These are phyloP conservation scores for Alternaria sp. DNA, from an alignment of 2,329 filamentous ascomycete genomes.

Conservation along the genomic window DNA sequence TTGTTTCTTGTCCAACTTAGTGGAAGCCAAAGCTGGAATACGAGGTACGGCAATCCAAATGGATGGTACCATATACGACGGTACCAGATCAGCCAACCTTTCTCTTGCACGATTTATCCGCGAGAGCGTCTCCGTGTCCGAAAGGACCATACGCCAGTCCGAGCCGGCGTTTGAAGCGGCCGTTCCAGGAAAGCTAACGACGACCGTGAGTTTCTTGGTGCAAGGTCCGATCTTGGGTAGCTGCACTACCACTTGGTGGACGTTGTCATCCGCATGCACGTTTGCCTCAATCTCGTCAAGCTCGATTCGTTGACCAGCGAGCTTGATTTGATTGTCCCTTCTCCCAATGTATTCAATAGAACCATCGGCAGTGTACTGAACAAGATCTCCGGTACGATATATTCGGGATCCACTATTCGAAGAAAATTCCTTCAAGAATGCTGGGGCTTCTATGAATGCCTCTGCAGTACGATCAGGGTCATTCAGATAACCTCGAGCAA, in stretches of 20 bases:
- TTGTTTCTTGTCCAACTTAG: conserved; percentile 45
- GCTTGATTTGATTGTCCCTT: conserved; percentile 47
- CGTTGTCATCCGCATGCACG: conserved; percentile 32
- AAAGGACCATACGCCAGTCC: conserved; percentile 42
- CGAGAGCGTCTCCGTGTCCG: conserved; percentile 37
- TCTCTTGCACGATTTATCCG: conserved; percentile 45
- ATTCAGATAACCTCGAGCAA: conserved; percentile 46
- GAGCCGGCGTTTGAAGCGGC: conserved; percentile 25
- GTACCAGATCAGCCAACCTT: conserved; percentile 35
- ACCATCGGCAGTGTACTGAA: conserved; percentile 40
- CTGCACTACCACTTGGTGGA: conserved; percentile 55
- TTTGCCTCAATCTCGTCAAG: conserved; percentile 47
- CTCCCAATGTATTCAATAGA: conserved; percentile 43
- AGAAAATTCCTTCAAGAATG: conserved; percentile 32
- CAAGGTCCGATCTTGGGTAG: conserved; percentile 54
- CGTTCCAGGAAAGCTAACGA: conserved; percentile 51
- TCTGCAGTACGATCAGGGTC: conserved; percentile 36
- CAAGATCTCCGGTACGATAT: conserved; percentile 48
- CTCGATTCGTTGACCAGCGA: conserved; percentile 49
- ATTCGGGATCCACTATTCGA: conserved; percentile 22
- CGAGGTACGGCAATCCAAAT: conserved; percentile 51
- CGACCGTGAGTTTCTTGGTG: conserved; percentile 57
- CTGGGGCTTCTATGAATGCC: conserved; percentile 36
- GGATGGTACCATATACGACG: conserved; percentile 44
- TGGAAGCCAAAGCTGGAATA: conserved; percentile 39